Base-by-base conservation (phyloP, 257 asterid genomes). In the Capsicum pubescens region DNA sequence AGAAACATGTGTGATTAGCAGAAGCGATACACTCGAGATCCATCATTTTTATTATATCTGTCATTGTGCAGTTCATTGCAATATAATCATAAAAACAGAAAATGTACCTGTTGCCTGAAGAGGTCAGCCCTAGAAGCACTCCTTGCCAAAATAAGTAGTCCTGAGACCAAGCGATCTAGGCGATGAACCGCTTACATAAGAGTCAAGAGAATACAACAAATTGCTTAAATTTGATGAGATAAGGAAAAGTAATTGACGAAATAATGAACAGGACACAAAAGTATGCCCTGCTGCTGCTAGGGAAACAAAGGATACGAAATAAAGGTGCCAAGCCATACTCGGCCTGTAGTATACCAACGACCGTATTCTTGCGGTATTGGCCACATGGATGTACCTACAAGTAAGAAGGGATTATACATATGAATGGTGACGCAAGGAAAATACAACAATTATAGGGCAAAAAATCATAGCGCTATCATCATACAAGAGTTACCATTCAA, bases 351-450 rank as follows among this genome's bases (percentile, higher is more conserved):
- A 97, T 94, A 82, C 99, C 99, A 56, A 95, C 91, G 58, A 95
- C 84, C 5, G 99, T 97, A 88, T 97, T 97, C 91, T 97, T 97
- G 82, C 99, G 95, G 86, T 97, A 97, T 88, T 97, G 98, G 67
- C 99, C 99, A 87, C 99, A 97, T 13, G 99, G 97, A 86, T 97
- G 99, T 83, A 97, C 99, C 99, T 95, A 54, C 16, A 15, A 8
- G 12, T 54, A 64, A 77, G 1, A 77, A 77, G 66, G n/a, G 48
- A 26, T 77, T 77, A 77, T 77, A 77, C 60, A 54, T 52, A 77
- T 32, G 82, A 57, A 54, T 77, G 32, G 26, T 8, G 82, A 77
- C 54, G 16, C 3, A 54, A 77, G 50, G 9, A 35, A 9, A 77
- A 77, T 21, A 76, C 21, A 14, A 35, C 6, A 54, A 77, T 10